These are phyloP conservation scores for Pleurotus tuoliensis DNA, from an alignment of 768 basidiomycete species.

Conservation along the genomic window DNA sequence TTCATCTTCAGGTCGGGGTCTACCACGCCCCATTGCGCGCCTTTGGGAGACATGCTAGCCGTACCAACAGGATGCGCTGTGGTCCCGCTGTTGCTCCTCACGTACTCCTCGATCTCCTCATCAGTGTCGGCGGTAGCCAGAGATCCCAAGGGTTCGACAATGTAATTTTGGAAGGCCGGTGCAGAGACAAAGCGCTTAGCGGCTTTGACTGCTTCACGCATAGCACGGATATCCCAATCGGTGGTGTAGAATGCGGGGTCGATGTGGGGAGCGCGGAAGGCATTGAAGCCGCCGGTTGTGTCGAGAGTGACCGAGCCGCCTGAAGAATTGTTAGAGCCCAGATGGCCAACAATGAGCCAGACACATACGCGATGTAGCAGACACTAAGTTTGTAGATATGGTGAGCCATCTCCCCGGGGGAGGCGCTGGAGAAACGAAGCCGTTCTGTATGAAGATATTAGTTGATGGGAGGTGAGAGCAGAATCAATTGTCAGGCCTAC, in stretches of 20 bases:
- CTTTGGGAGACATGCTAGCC: conserved; percentile 24
- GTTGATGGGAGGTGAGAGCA: neutral
- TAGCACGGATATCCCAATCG: conserved; percentile 19
- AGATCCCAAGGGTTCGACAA: conserved; percentile 15
- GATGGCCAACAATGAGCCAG: conserved; percentile 6
- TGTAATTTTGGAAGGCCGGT: conserved; percentile 22
- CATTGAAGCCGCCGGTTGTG: conserved; percentile 1
- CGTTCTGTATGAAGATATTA: neutral
- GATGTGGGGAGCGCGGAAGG: conserved; percentile 17
- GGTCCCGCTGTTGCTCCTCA: conserved; percentile 14
- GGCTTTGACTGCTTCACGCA: conserved; percentile 23
- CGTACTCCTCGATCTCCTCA: conserved; percentile 18
- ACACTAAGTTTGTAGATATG: conserved; percentile 15
- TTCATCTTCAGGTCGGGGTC: conserved; percentile 31
- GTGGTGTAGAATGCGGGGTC: conserved; percentile 18
- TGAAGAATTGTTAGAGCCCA: conserved; percentile 23
- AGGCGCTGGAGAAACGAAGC: conserved; percentile 8
- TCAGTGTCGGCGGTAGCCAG: conserved; percentile 23
- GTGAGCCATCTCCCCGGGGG: conserved; percentile 15
- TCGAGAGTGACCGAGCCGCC: neutral
- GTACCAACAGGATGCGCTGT: conserved; percentile 25
- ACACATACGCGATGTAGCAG: conserved; percentile 20
- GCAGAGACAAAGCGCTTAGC: conserved; percentile 21
- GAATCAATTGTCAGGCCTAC: conserved; percentile 16
- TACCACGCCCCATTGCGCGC: conserved; percentile 27